Evolutionary conservation across 805 yeast genomes (phyloP), one percentile per base, ranked within the genome.

Genomic region (Clavispora fructus): DNA sequence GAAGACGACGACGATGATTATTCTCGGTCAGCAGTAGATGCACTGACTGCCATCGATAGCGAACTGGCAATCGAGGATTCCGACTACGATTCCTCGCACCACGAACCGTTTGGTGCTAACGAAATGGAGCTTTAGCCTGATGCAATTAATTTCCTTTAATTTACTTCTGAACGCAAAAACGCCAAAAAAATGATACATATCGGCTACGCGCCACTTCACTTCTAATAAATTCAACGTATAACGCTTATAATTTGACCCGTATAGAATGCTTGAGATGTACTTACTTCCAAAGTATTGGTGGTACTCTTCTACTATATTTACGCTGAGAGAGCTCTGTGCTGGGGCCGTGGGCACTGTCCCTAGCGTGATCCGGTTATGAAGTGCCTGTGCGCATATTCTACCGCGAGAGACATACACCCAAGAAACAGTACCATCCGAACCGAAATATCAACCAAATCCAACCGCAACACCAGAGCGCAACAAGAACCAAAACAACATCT

Each of bases 1-100:
- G 97, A 92, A 65, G 98, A 92, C 63, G 97, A 90, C 17, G 96
- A 87, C 39, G 91, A 82, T 31, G 74, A 71, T 6, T 57, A 59
- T 41, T 29, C 45, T 19, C 17, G 51, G 26, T 19, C 31, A 19
- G 35, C 42, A 7, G 6, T 26, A 23, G 35, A 43, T 33, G 37
- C 33, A 35, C 38, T 30, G 16, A 27, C 40, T 33, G 54, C 48
- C 43, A 35, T 49, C 25, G 62, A 51, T 28, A 49, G 48, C 38
- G 64, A 59, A 41, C 48, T 48, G 43, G 60, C 56, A 26, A 57
- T 53, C 19, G 54, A 45, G 16, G 62, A 51, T 35, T 46, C 46
- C 13, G 62, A 56, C 45, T 59, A 56, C 44, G 63, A 60, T 41
- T 52, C 54, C 29, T 60, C 61, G 28, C 64, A 60, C 41, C 73